Evolutionary conservation across 2,329 filamentous ascomycete genomes (phyloP), one percentile per base, ranked within the genome.

Genomic region (Chaetothyriales sp.): DNA sequence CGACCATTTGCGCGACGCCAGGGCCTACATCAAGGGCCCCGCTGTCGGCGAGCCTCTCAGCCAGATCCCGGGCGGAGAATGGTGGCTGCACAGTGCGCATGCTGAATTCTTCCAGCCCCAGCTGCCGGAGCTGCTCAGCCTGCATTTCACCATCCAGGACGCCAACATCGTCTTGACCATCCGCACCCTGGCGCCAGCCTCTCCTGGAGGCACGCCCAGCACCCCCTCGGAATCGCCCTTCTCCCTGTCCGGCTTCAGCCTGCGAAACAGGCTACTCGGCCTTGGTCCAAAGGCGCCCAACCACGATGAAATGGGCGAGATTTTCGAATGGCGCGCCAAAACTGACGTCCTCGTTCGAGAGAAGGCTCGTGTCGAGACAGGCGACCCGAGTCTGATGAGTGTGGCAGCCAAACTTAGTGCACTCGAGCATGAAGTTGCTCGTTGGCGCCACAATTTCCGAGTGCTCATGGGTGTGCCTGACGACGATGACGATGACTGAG

Each of bases 331-430:
- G 67, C 53, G 51, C 36, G 71, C 70, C 12, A 77, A 78, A 3
- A 75, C 80, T 51, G 80, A 92, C 54, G 88, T 95, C 2, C 83
- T 80, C 56, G 90, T 96, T 45, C 80, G 83, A 58, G 90, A 95
- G 65, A 95, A 95, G 70, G 78, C 95, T 3, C 76, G 84, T 43
- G 83, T 95, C 1, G 89, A 95, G 66, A 90, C 80, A 61, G 86
- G 88, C 50, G 89, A 96, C 65, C 90, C 90, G 1, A 89, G 81
- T 59, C 65, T 95, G 57, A 81, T 95, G 64, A 83, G 85, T 36
- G 73, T 92, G 32, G 83, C 86, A 65, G 83, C 87, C 4, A 95
- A 95, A 68, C 71, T 95, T 58, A 79, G 76, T 26, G 87, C 85
- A 3, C 68, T 95, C 51, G 81, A 84, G 55, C 79, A 88, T 60